Percentiles rank a stretch among this genome's conserved stretches.
Conservation (phyloP, 148 eudicot genomes). For the Limonium bicolor region DNA sequence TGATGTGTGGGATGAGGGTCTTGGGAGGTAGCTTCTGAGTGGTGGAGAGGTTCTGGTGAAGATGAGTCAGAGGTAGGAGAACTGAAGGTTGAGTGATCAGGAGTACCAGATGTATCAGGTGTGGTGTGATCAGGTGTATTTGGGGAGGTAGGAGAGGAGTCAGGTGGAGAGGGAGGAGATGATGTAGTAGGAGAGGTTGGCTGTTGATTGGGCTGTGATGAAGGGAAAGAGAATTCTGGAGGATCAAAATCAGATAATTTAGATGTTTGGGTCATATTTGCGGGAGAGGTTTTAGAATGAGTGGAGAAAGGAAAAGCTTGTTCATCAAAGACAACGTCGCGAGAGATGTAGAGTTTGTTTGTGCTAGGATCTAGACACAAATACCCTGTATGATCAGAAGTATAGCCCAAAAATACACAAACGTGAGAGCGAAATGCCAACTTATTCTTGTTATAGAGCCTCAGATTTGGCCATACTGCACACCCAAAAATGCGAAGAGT, state of each 20-base stretch:
- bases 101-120: no score
- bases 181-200: no score
- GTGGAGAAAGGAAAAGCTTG: not conserved
- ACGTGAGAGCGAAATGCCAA: not conserved
- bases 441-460: not conserved
- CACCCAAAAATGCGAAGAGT: not conserved
- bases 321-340: not conserved
- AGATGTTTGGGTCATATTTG: not conserved
- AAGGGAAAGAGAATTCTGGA: no score
- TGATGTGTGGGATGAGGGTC: not conserved
- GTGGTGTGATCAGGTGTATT: not conserved
- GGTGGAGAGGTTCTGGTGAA: no score
- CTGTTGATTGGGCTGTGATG: no score
- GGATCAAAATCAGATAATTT: no score
- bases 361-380: not conserved
- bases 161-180: not conserved
- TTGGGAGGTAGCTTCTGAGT: not conserved
- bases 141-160: not conserved
- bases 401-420: not conserved
- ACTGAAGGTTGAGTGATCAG: no score
- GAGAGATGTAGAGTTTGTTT: not conserved
- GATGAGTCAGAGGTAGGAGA: no score
- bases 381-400: not conserved
- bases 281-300: no score
- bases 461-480: not conserved